These are phyloP conservation scores for Schwanniomyces etchellsii DNA, from an alignment of 1,139 yeast species.

Conservation along the genomic window DNA sequence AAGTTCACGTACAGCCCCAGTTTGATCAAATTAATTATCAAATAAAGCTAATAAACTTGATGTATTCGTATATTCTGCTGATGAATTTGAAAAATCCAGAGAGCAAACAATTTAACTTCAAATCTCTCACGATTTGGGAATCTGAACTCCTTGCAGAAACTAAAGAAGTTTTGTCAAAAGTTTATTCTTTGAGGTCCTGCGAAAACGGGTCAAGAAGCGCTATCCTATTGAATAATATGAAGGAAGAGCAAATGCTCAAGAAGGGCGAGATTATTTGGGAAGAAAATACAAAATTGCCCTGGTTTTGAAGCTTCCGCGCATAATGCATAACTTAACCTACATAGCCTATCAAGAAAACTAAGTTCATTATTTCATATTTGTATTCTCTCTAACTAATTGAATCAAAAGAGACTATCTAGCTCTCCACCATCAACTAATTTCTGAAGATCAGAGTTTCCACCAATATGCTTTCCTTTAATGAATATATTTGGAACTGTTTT, in stretches of 20 bases:
- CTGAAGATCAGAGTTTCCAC: slow-evolving; percentile 84
- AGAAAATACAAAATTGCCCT: slow-evolving; percentile 38
- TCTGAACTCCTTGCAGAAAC: slow-evolving; percentile 19
- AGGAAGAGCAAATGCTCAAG: slow-evolving; percentile 19
- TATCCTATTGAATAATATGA: slow-evolving; percentile 18
- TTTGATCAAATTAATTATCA: slow-evolving; percentile 14
- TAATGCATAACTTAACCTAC: too few species aligned
- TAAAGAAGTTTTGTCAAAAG: slow-evolving; percentile 11
- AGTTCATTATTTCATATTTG: too few species aligned
- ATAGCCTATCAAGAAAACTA: too few species aligned
- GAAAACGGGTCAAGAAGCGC: slow-evolving; percentile 38
- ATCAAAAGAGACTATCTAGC: too few species aligned
- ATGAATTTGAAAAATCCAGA: slow-evolving; percentile 9
- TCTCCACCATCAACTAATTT: slow-evolving; percentile 10
- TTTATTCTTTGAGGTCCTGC: slow-evolving; percentile 14
- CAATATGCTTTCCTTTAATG: slow-evolving; percentile 79
- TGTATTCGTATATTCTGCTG: slow-evolving; percentile 14
- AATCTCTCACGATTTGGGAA: slow-evolving; percentile 29
- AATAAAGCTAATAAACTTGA: slow-evolving; percentile 18
- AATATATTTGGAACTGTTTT: slow-evolving; percentile 83
- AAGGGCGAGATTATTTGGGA: slow-evolving; percentile 36
- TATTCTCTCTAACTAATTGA: too few species aligned
- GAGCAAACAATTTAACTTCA: slow-evolving; percentile 9
- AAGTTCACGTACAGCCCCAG: slow-evolving; percentile 18
- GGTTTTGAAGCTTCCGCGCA: too few species aligned